Evolutionary conservation across 1,284 basidiomycete genomes (phyloP).

Genomic region (Anthracocystis walkeri): DNA sequence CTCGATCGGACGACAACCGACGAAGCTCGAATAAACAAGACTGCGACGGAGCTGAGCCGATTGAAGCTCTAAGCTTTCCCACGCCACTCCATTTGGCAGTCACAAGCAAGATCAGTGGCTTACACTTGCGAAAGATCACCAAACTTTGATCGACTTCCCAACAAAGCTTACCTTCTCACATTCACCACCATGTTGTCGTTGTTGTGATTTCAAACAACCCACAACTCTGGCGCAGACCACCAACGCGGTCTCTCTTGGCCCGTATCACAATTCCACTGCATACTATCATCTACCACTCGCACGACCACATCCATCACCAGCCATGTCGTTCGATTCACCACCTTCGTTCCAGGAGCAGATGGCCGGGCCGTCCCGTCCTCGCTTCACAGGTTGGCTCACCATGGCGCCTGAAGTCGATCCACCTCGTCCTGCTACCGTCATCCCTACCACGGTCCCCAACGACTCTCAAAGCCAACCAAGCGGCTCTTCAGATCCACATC

Average conservation of each 20-base stretch:
- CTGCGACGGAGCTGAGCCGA: not conserved
- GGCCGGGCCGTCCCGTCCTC: constrained; percentile 40
- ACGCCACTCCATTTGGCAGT: constrained; percentile 1
- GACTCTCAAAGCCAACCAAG: constrained; percentile 6
- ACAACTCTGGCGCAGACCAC: not conserved
- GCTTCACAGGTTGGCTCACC: constrained; percentile 59
- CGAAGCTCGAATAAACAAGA: not conserved
- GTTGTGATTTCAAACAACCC: not conserved
- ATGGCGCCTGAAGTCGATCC: constrained; percentile 57
- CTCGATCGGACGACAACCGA: constrained; percentile 17
- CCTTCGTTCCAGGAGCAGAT: constrained; percentile 41
- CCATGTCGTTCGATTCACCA: constrained; percentile 25
- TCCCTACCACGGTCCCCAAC: constrained; percentile 7
- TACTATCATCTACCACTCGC: not conserved
- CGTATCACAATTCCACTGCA: not conserved
- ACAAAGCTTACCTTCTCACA: not conserved
- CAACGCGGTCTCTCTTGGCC: not conserved
- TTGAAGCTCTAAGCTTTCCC: not conserved
- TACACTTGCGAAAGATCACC: not conserved
- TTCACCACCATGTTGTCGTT: not conserved
- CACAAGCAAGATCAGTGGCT: not conserved
- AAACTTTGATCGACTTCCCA: not conserved
- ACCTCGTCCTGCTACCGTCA: constrained; percentile 7
- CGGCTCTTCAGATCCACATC: constrained; percentile 4
- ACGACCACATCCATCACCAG: not conserved